A percentile compares a stretch with the other conserved stretches of the same genome.
Conservation (phyloP, 108 stramenopile genomes). For the Cyclostephanos invisitatus region DNA sequence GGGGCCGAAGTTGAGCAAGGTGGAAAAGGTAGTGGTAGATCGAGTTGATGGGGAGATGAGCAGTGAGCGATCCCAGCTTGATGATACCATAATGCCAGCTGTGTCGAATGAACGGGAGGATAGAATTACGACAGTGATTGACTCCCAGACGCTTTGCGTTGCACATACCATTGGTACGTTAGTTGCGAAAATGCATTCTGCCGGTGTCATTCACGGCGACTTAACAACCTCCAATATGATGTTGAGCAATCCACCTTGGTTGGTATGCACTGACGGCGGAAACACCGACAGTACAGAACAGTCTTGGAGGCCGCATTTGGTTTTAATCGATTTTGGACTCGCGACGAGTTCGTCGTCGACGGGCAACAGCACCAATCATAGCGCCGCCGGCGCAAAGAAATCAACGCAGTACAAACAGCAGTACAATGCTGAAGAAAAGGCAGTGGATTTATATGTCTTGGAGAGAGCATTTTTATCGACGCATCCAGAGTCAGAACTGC, state of each 20-base stretch:
- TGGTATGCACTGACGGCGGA: background rate
- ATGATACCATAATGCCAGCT: constrained; percentile 12
- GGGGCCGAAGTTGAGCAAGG: constrained; percentile 4
- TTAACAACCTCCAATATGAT: constrained; percentile 96
- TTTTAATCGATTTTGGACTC: constrained; percentile 95
- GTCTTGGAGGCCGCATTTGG: constrained; percentile 41
- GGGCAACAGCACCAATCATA: constrained; percentile 2
- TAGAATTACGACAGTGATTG: constrained; percentile 36
- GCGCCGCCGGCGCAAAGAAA: background rate
- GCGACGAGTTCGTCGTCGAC: constrained; percentile 42
- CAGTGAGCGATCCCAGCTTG: constrained; percentile 15
- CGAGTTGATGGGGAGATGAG: constrained; percentile 5
- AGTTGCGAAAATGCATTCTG: constrained; percentile 88
- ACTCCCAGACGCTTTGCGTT: constrained; percentile 39
- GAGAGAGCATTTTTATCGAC: constrained; percentile 94
- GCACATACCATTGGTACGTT: constrained; percentile 68
- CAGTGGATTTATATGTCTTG: constrained; percentile 97
- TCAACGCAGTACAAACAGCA: constrained; percentile 56
- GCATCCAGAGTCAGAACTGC: constrained; percentile 75
- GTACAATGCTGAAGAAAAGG: constrained; percentile 87
- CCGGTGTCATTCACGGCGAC: constrained; percentile 93
- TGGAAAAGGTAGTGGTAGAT: background rate
- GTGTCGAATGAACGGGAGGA: constrained; percentile 19
- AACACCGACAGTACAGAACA: background rate
- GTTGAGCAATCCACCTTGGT: constrained; percentile 45